Conservation (phyloP, 1,139 yeast genomes). For the Taphrina flavorubra region DNA sequence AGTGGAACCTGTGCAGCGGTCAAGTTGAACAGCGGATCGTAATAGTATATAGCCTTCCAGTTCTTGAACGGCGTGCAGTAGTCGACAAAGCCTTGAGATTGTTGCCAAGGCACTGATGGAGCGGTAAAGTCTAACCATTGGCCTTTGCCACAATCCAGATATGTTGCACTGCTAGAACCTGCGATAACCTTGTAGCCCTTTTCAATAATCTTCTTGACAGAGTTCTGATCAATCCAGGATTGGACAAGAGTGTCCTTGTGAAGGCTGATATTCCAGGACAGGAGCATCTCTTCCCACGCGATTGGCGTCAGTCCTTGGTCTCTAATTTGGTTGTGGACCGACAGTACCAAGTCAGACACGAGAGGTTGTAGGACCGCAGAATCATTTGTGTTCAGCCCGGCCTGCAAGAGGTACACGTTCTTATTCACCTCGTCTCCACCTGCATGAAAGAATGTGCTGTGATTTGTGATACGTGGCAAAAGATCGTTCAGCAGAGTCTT, state of each 20-base stretch:
- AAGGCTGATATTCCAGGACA: slow-evolving; percentile 46
- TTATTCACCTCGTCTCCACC: slow-evolving; percentile 35
- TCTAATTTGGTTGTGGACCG: slow-evolving; percentile 6
- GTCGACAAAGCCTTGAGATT: slow-evolving; percentile 27
- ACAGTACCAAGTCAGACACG: slow-evolving; percentile 14
- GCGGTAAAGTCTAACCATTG: slow-evolving; percentile 50
- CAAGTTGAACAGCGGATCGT: slow-evolving; percentile 54
- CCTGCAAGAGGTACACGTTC: slow-evolving; percentile 23
- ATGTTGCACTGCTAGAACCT: slow-evolving; percentile 54
- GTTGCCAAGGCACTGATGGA: slow-evolving; percentile 6
- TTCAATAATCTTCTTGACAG: slow-evolving; percentile 52
- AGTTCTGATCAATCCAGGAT: slow-evolving; percentile 54
- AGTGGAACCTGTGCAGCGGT: slow-evolving; percentile 53
- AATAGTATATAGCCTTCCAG: slow-evolving; percentile 59
- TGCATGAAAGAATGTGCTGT: slow-evolving; percentile 20
- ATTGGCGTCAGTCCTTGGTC: slow-evolving; percentile 18
- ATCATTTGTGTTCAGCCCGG: slow-evolving; percentile 14
- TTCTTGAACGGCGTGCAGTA: slow-evolving; percentile 62
- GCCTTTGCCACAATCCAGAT: slow-evolving; percentile 60
- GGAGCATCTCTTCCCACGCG: slow-evolving; percentile 57
- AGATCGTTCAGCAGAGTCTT: slow-evolving; percentile 54
- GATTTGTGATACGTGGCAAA: slow-evolving; percentile 55
- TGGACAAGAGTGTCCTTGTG: slow-evolving; percentile 55
- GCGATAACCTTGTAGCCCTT: slow-evolving; percentile 58
- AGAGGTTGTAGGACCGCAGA: slow-evolving; percentile 26